Percentiles rank a stretch among this genome's conserved stretches.
Evolutionary conservation across 352 stramenopile species (phyloP).

Genomic region (Thalassiosira ordinaria): DNA sequence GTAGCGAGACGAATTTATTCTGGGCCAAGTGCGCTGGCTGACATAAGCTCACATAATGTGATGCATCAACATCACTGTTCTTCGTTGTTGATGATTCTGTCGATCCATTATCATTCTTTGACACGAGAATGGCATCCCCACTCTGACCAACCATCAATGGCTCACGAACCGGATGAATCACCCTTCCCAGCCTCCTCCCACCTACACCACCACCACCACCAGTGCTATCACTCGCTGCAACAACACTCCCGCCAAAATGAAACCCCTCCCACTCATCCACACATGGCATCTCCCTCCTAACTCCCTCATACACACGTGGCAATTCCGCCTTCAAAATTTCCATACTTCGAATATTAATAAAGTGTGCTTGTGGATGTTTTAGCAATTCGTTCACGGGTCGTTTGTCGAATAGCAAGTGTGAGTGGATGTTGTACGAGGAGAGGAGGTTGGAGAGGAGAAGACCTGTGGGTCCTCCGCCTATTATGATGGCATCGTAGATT

Average conservation of each 20-base stretch:
- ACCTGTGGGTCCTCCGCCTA: constrained; percentile 76
- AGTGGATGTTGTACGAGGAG: constrained; percentile 61
- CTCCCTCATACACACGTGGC: constrained; percentile 43
- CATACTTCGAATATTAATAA: constrained; percentile 94
- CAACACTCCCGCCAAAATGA: constrained; percentile 68
- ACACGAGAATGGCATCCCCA: constrained; percentile 42
- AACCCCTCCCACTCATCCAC: constrained; percentile 82
- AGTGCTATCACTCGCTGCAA: constrained; percentile 72
- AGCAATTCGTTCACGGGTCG: constrained; percentile 58
- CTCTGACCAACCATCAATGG: constrained; percentile 34
- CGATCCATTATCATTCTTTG: background rate
- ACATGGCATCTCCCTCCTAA: constrained; percentile 62
- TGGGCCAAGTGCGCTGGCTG: constrained; percentile 64
- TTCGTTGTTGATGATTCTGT: too few relatives aligned
- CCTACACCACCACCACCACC: constrained; percentile 84
- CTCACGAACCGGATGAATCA: constrained; percentile 70
- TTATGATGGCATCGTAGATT: constrained; percentile 61
- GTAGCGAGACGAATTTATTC: constrained; percentile 63
- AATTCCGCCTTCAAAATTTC: constrained; percentile 88
- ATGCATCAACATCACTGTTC: background rate
- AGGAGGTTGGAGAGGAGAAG: constrained; percentile 77
- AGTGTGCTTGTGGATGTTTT: constrained; percentile 92
- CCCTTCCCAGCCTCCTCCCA: constrained; percentile 80
- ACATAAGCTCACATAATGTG: constrained; percentile 46
- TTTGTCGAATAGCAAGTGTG: constrained; percentile 66